Evolutionary conservation across 2,329 filamentous ascomycete genomes (phyloP), one percentile per base, ranked within the genome.

Genomic region (Colletotrichum navitas): DNA sequence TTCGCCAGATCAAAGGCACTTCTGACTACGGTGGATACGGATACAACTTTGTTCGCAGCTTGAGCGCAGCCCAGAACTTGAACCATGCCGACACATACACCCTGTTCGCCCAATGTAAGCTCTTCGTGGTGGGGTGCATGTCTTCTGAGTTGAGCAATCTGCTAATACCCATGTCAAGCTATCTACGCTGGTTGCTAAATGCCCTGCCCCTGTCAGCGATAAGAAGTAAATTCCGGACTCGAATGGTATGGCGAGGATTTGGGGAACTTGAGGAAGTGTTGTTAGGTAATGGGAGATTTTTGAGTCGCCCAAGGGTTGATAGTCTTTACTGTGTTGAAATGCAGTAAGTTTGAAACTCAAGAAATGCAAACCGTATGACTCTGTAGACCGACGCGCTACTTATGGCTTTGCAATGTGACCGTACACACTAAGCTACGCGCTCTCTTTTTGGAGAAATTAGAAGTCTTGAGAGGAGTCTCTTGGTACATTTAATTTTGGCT

Each of bases 71-170:
- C 6, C 79, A 87, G 76, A 89, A 89, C 58, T 76, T 92, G 11
- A 82, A 85, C 75, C 91, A 93, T 72, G 91, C 91, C 11, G 90
- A 92, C 77, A 87, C 86, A 0, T 91, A 83, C 62, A 76, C 80
- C 5, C 74, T 83, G 14, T 83, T 81, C 61, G 79, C 80, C 36
- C 79, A 82, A 36, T 55, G 32, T 68, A 41, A 66, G 36, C 12
- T 29, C 36, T n/a, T 32, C 36, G n/a, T 14, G 12, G 5, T 43
- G 32, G n/a, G 10, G 12, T 29, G 21, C 8, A 5, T 7, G n/a
- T 8, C 18, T 26, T 10, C 5, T 11, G 26, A 18, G 43, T 29
- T 51, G 29, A 7, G 14, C 8, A 24, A 11, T 3, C 11, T 21
- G 34, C 56, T 66, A 26, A 66, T 16, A n/a, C 32, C 5, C 11